Evolutionary conservation across 257 asterid genomes (phyloP).

Genomic region (Solanum phureja): DNA sequence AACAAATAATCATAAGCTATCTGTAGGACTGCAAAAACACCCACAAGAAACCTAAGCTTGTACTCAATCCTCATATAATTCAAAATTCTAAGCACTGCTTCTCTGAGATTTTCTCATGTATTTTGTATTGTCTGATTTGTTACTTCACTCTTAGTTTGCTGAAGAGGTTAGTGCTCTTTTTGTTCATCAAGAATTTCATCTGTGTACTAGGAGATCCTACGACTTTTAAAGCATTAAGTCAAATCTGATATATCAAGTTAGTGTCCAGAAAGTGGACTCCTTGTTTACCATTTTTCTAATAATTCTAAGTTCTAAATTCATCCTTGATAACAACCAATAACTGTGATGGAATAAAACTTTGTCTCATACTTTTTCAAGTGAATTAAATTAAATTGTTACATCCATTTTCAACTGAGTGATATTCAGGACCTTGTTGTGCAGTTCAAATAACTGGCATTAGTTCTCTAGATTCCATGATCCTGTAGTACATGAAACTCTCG

Average conservation of each 20-base stretch:
- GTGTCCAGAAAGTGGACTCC: not conserved
- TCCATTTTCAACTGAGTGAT: not conserved
- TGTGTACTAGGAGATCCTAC: not conserved
- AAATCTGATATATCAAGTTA: not conserved
- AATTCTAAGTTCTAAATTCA: not conserved
- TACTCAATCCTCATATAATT: not conserved
- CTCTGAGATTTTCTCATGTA: not conserved
- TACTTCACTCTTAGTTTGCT: not conserved
- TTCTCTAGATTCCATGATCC: not conserved
- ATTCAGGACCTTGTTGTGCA: not conserved
- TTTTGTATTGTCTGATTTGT: not conserved
- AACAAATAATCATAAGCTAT: not conserved
- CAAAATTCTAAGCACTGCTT: not conserved
- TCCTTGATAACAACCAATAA: not conserved
- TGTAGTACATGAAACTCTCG: not conserved
- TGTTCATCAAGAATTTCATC: not conserved
- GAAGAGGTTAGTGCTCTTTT: not conserved
- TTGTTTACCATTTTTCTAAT: not conserved
- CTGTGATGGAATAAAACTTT: not conserved
- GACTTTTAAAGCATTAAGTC: not conserved
- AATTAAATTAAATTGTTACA: not conserved
- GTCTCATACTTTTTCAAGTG: not conserved
- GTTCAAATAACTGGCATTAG: not conserved
- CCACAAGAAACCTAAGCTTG: not conserved
- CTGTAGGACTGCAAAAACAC: not conserved